Conservation (phyloP, 768 basidiomycete genomes). For the Termitomyces sp. region DNA sequence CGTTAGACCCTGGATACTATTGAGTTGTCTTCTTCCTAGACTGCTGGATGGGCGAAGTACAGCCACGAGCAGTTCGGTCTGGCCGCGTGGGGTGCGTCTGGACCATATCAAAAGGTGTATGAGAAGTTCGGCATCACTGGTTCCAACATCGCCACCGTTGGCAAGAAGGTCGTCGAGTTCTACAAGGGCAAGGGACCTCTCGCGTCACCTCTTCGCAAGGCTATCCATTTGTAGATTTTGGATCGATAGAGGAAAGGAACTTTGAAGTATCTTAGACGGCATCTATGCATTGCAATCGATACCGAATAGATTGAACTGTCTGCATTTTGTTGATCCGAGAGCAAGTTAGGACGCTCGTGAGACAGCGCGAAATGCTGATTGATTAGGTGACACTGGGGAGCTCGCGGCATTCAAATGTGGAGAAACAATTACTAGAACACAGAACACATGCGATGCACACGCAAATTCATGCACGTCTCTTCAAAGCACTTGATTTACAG, state of each 20-base stretch:
- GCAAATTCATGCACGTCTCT: neutral
- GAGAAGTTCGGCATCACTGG: slow-evolving; percentile 88
- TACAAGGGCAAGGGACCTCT: slow-evolving; percentile 81
- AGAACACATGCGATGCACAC: neutral
- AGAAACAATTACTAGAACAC: neutral
- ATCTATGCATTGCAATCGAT: slow-evolving; percentile 3
- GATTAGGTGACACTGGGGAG: neutral
- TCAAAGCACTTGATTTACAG: neutral
- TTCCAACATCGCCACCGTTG: slow-evolving; percentile 71
- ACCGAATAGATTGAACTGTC: neutral
- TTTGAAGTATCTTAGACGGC: slow-evolving; percentile 9
- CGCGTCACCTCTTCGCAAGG: slow-evolving; percentile 75
- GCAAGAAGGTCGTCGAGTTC: slow-evolving; percentile 85
- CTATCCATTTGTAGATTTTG: slow-evolving; percentile 42
- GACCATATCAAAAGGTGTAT: slow-evolving; percentile 88
- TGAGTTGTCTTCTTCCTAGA: slow-evolving; percentile 32
- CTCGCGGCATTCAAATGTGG: neutral
- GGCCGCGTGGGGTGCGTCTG: slow-evolving; percentile 81
- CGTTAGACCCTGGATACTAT: slow-evolving; percentile 9
- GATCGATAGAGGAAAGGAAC: slow-evolving; percentile 1
- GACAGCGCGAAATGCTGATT: too few species aligned
- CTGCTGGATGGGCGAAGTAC: slow-evolving; percentile 86
- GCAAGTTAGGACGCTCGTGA: neutral
- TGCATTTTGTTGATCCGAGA: neutral
- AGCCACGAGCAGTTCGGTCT: slow-evolving; percentile 87